Percentiles rank a stretch among this genome's conserved stretches.
phyloP scores from a whole-genome alignment of 1,139 yeast species.

The Blastobotrys indianensis region DNA sequence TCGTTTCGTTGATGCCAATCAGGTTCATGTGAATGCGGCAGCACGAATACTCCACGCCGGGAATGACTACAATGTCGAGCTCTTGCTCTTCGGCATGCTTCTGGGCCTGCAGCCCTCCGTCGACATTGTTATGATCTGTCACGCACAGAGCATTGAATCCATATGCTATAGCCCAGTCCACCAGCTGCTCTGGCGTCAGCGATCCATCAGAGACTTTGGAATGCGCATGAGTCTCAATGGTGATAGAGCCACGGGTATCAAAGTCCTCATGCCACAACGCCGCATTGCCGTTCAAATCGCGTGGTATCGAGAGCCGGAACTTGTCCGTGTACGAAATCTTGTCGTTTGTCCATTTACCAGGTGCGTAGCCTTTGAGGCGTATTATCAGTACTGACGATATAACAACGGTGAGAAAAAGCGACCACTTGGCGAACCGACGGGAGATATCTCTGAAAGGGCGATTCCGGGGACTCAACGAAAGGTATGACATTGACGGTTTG shows the following conservation, averaged over 20 bases:
- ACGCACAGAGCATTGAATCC: slow-evolving; percentile 24
- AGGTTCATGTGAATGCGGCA: slow-evolving; percentile 29
- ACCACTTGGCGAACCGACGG: too few species aligned
- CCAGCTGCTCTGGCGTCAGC: slow-evolving; percentile 23
- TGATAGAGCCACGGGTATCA: neutral
- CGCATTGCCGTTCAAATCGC: slow-evolving; percentile 15
- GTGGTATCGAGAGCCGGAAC: slow-evolving; percentile 17
- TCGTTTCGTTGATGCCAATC: slow-evolving; percentile 24
- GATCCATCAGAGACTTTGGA: slow-evolving; percentile 25
- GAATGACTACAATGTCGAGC: slow-evolving; percentile 21
- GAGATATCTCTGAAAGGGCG: too few species aligned
- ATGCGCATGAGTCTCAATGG: slow-evolving; percentile 25
- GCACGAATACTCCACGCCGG: slow-evolving; percentile 27
- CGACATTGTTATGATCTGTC: slow-evolving; percentile 25
- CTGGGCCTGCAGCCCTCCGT: slow-evolving; percentile 22
- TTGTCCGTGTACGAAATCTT: slow-evolving; percentile 18
- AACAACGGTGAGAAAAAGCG: too few species aligned
- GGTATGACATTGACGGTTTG: too few species aligned
- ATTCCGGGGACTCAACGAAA: too few species aligned
- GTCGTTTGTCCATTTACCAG: slow-evolving; percentile 9
- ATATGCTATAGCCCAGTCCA: slow-evolving; percentile 28
- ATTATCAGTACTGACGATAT: too few species aligned
- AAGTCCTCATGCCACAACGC: slow-evolving; percentile 15
- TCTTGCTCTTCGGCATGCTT: slow-evolving; percentile 14
- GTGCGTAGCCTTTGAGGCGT: neutral